These are phyloP conservation scores for Alnus glutinosa DNA, from an alignment of 306 rosid species.

Conservation along the genomic window DNA sequence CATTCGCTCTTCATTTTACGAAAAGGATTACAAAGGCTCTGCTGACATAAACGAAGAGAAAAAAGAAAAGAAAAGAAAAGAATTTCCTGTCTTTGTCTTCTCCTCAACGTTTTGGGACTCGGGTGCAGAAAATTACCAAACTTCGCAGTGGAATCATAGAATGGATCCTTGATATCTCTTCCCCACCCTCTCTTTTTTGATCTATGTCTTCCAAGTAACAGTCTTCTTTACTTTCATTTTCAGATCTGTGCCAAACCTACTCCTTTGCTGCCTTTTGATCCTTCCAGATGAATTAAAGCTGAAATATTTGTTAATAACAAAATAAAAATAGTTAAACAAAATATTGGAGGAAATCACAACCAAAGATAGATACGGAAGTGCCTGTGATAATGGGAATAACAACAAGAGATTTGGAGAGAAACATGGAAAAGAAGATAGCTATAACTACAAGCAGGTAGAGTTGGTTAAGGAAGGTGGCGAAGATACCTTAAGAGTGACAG, in stretches of 20 bases:
- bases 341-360: too few relatives aligned
- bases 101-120: too few relatives aligned
- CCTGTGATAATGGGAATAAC: background rate
- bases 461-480: background rate
- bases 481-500: slow-evolving; percentile 4
- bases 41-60: background rate
- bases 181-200: background rate
- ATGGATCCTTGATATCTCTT: background rate
- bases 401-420: background rate
- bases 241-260: slow-evolving; percentile 39
- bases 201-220: background rate
- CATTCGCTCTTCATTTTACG: slow-evolving; percentile 1
- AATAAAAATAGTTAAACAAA: too few relatives aligned
- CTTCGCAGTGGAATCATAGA: background rate
- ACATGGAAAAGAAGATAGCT: background rate
- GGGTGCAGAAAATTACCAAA: too few relatives aligned
- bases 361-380: background rate
- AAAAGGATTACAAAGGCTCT: background rate
- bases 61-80: background rate
- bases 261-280: slow-evolving; percentile 40
- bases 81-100: background rate
- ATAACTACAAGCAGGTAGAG: background rate
- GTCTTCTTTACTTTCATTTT: slow-evolving; percentile 9
- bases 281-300: background rate
- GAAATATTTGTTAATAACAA: too few relatives aligned